Percentiles rank a stretch among this genome's conserved stretches.
Evolutionary conservation across 2,329 filamentous ascomycete genomes (phyloP).

Genomic region (Aspergillus hortae): DNA sequence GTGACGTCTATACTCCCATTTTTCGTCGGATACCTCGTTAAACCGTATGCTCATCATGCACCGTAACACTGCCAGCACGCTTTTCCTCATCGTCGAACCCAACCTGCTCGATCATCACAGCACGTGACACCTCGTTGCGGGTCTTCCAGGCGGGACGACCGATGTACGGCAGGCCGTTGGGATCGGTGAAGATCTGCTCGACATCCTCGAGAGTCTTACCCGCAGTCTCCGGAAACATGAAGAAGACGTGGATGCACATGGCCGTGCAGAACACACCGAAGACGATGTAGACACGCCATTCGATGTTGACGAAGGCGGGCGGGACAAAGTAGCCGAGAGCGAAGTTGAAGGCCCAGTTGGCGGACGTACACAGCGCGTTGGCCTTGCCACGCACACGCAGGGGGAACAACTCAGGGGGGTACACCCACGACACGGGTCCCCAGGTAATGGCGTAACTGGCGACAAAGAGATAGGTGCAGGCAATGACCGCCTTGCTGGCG

Average conservation of each 20-base stretch:
- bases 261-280: conserved; percentile 69
- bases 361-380: conserved; percentile 57
- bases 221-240: conserved; percentile 65
- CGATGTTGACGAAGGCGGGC: conserved; percentile 54
- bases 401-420: conserved; percentile 61
- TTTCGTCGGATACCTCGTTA: neutral
- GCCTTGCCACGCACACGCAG: conserved; percentile 62
- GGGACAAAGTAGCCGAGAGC: conserved; percentile 55
- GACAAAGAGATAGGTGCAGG: conserved; percentile 70
- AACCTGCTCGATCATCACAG: conserved; percentile 26
- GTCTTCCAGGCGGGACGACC: conserved; percentile 40
- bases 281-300: conserved; percentile 65
- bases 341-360: conserved; percentile 63
- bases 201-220: conserved; percentile 75
- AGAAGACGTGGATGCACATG: conserved; percentile 64
- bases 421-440: conserved; percentile 58
- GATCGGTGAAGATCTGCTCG: conserved; percentile 62
- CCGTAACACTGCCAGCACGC: conserved; percentile 8
- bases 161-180: conserved; percentile 32
- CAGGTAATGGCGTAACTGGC: conserved; percentile 64
- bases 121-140: conserved; percentile 25
- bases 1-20: too few species aligned
- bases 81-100: conserved; percentile 28
- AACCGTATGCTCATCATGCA: conserved; percentile 10
- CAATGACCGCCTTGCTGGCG: conserved; percentile 63